Base-by-base conservation (phyloP, 2,329 filamentous ascomycete genomes). In the Colletotrichum sp. region DNA sequence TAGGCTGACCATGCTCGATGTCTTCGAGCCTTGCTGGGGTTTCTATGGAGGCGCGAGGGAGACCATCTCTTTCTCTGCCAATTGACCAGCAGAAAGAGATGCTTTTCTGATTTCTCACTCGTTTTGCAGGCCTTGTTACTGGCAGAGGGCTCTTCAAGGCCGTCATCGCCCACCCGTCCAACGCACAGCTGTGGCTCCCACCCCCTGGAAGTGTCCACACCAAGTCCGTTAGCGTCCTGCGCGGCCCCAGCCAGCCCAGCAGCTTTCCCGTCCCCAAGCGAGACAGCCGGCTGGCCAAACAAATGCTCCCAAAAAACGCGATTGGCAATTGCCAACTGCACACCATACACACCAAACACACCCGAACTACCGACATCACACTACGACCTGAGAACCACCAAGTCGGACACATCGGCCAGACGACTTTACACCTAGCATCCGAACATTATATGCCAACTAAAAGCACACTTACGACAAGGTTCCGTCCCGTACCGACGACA, bases 221-320 rank as follows among this genome's bases (percentile, higher is more conserved):
- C 24, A 66, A 48, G 21, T n/a, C 21, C 55, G 61, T n/a, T 75
- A 75, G 72, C 48, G 52, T 55, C 28, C 43, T 48, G 13, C n/a
- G 18, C 58, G 21, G 21, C 12, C 38, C 16, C 32, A 30, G n/a
- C 60, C 58, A 13, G 18, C 65, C 30, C 56, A 32, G 66, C 28
- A 58, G 21, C 66, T 73, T 71, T 66, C 60, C 60, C 71, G 48
- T 48, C 67, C 24, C n/a, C 38, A 64, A 73, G 56, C 71, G 43
- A 70, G 66, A 62, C 70, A 73, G 58, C 64, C 62, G 64, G 64
- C 36, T 38, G 21, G 52, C 55, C 64, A 73, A 56, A 61, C 55
- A 68, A 60, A 61, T 36, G 18, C 36, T 24, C 68, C 24, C 38
- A 16, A 10, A 60, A 43, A 43, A 61, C 8, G 13, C 58, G 21